phyloP scores from a whole-genome alignment of 1,284 basidiomycete species.

The Boletus calvinii region DNA sequence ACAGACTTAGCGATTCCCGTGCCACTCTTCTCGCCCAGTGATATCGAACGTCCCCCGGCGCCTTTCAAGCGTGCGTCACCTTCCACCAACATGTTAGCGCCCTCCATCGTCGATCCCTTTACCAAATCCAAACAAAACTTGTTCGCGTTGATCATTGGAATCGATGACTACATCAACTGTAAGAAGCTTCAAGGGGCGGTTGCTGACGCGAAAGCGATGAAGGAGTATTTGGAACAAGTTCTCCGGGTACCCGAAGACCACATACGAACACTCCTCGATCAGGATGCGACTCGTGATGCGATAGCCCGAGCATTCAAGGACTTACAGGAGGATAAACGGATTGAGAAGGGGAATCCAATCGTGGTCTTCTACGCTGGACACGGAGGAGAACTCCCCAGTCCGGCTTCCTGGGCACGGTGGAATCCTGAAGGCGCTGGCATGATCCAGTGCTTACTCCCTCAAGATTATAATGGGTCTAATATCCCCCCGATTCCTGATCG shows the following conservation, averaged over 20 bases:
- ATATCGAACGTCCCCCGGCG: background rate
- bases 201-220: slow-evolving; percentile 53
- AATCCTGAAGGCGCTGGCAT: slow-evolving; percentile 32
- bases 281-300: slow-evolving; percentile 50
- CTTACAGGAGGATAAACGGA: slow-evolving; percentile 51
- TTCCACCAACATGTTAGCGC: background rate
- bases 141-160: slow-evolving; percentile 59
- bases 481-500: slow-evolving; percentile 49
- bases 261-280: slow-evolving; percentile 50
- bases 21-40: background rate
- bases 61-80: background rate
- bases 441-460: slow-evolving; percentile 56
- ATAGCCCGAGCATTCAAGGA: slow-evolving; percentile 54
- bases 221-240: slow-evolving; percentile 48
- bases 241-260: slow-evolving; percentile 54
- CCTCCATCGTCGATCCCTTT: background rate
- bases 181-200: slow-evolving; percentile 56
- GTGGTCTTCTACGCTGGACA: slow-evolving; percentile 66
- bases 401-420: slow-evolving; percentile 44
- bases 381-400: slow-evolving; percentile 50
- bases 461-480: slow-evolving; percentile 48
- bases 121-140: slow-evolving; percentile 19
- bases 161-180: slow-evolving; percentile 54
- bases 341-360: slow-evolving; percentile 56
- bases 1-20: background rate